Evolutionary conservation across 106 monocot species (phyloP), one percentile per base, ranked within the genome.

Genomic region (Triglochin maritima): DNA sequence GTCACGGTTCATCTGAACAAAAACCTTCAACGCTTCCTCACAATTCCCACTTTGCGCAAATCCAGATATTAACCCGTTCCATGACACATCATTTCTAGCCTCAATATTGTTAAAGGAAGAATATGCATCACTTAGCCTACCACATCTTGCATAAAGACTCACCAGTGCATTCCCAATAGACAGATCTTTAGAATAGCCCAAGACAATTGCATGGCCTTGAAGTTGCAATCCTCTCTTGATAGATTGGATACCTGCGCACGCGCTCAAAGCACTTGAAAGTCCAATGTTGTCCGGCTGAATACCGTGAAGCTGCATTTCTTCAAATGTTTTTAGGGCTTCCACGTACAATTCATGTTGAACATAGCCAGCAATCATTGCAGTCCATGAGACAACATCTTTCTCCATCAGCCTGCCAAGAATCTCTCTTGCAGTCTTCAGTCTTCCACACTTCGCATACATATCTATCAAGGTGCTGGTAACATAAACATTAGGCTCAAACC

Each of bases 11-110:
- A 93, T 93, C 29, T 62, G 14, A 63, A 66, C 64, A 72, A 86
- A 89, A 16, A 86, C 80, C 52, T 71, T 79, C 3, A 93, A 57
- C 46, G 88, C 80, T 71, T 93, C 89, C 54, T 86, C 89, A 69
- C 61, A 81, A 46, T 77, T 71, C 7, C 86, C 89, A 71, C 93
- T 81, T 68, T 89, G 88, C 58, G 83, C 72, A 73, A 93, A 86
- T 12, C 93, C 93, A 4, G 93, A 86, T 73, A 93, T 84, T 78
- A 93, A 69, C 49, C 86, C 86, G 64, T 93, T 93, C 93, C 93
- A 93, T 67, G 93, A 80, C 41, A 88, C 77, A 60, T 86, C 89
- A 78, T 93, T 85, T 64, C 80, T 78, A 59, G 17, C 47, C 62
- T 69, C 81, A 47, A 82, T 58, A 44, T n/a, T 45, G 46, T 69